phyloP scores from a whole-genome alignment of 1,284 basidiomycete species.

The Apiotrichum gracile region DNA sequence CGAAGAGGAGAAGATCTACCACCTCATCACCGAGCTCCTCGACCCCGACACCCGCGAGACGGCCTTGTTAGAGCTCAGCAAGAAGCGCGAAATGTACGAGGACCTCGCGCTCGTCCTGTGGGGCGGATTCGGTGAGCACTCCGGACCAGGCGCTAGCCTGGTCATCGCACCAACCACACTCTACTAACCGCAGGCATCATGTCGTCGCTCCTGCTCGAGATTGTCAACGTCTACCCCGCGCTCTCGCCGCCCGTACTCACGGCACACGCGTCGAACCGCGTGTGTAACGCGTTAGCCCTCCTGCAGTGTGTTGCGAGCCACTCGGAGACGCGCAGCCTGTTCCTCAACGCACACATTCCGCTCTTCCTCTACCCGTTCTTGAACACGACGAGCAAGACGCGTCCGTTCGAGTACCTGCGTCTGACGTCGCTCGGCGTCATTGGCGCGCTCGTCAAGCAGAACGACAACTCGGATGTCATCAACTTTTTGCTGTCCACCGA shows the following conservation, averaged over 20 bases:
- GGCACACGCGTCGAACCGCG: constrained; percentile 97
- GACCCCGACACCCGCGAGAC: constrained; percentile 64
- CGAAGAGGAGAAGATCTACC: constrained; percentile 53
- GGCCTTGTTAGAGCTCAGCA: constrained; percentile 90
- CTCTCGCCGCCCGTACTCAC: constrained; percentile 93
- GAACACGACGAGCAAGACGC: constrained; percentile 97
- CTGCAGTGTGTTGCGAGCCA: constrained; percentile 97
- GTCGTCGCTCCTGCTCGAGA: constrained; percentile 96
- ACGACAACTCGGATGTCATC: constrained; percentile 98
- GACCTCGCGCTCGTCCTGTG: constrained; percentile 95
- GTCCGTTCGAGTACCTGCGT: constrained; percentile 97
- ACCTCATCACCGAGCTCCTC: constrained; percentile 51
- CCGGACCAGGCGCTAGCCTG: neutral
- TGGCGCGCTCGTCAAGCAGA: constrained; percentile 99
- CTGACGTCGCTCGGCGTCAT: constrained; percentile 97
- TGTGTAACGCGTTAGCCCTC: constrained; percentile 96
- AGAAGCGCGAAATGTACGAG: constrained; percentile 98
- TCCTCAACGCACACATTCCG: constrained; percentile 93
- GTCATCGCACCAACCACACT: neutral
- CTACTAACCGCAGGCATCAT: constrained; percentile 95
- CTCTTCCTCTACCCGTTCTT: constrained; percentile 98
- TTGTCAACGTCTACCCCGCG: constrained; percentile 95
- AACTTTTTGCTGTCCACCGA: constrained; percentile 98
- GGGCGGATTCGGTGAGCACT: constrained; percentile 96
- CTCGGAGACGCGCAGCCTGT: constrained; percentile 84